These are phyloP conservation scores for Aspergillus affinis DNA, from an alignment of 495 filamentous ascomycete species.

Conservation along the genomic window DNA sequence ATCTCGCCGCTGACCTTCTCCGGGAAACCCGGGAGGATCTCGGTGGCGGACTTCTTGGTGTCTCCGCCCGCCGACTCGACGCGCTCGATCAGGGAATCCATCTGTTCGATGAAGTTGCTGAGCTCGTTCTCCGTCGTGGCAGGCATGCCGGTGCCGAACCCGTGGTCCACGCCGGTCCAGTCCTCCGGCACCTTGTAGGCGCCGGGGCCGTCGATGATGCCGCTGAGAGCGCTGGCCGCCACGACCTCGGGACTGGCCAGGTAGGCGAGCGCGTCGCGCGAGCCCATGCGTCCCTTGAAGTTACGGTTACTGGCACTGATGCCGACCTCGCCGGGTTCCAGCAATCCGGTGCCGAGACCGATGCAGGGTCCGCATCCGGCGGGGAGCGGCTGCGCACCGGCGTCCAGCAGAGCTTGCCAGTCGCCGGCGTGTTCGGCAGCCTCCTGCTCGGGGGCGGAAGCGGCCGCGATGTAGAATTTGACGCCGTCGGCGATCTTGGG, in stretches of 20 bases:
- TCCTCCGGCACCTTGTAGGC: constrained; percentile 72
- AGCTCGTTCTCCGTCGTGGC: constrained; percentile 65
- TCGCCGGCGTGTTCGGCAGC: constrained; percentile 79
- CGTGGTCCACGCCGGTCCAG: constrained; percentile 63
- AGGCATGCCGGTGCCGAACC: constrained; percentile 66
- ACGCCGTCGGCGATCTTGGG: constrained; percentile 79
- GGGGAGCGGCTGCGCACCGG: constrained; percentile 73
- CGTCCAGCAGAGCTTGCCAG: constrained; percentile 81
- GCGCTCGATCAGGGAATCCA: constrained; percentile 60
- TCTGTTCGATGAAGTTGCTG: constrained; percentile 64
- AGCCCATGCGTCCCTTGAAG: constrained; percentile 93
- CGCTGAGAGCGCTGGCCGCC: constrained; percentile 79
- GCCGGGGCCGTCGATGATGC: constrained; percentile 76
- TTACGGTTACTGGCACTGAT: constrained; percentile 88
- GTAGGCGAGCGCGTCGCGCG: constrained; percentile 79
- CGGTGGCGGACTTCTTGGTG: constrained; percentile 35
- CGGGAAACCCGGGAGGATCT: constrained; percentile 53
- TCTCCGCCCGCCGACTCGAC: constrained; percentile 39
- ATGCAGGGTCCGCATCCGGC: constrained; percentile 90
- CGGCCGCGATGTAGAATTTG: constrained; percentile 89
- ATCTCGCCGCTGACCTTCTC: constrained; percentile 52
- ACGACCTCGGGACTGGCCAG: constrained; percentile 90
- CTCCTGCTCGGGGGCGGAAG: constrained; percentile 76
- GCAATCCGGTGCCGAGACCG: constrained; percentile 76
- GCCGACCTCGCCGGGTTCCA: constrained; percentile 85